A percentile compares a stretch with the other conserved stretches of the same genome.
phyloP scores from a whole-genome alignment of 2,329 filamentous ascomycete genomes.

The Zymoseptoria passerinii region DNA sequence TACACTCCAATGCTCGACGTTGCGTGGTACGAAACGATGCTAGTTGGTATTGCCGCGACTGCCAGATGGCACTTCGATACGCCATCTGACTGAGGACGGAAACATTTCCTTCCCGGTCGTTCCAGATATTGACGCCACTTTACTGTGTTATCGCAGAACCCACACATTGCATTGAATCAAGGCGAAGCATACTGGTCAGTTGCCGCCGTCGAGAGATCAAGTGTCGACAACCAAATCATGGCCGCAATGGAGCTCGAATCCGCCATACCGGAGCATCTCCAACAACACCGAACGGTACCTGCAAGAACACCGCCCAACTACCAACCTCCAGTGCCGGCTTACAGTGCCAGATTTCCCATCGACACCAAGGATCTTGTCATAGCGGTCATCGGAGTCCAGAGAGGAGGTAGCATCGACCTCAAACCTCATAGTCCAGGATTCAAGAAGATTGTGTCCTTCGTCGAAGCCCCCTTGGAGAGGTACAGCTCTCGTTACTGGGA shows the following conservation, averaged over 20 bases:
- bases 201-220: background rate
- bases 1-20: background rate
- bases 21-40: background rate
- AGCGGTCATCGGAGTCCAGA: conserved; percentile 30
- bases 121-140: background rate
- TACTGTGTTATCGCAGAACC: background rate
- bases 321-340: conserved; percentile 27
- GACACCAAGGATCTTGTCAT: conserved; percentile 28
- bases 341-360: conserved; percentile 28
- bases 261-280: conserved; percentile 17
- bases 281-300: conserved; percentile 11
- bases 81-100: background rate
- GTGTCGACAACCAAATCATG: conserved; percentile 3
- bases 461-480: conserved; percentile 15
- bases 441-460: conserved; percentile 12
- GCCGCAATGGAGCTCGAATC: conserved; percentile 12
- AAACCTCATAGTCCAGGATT: conserved; percentile 3
- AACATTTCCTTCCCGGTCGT: background rate
- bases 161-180: background rate
- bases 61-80: background rate
- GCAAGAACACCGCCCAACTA: conserved; percentile 21
- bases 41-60: background rate
- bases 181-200: background rate
- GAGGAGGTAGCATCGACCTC: conserved; percentile 4
- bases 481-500: conserved; percentile 27